Evolutionary conservation across 139 green algal species (phyloP), one percentile per base, ranked within the genome.

Genomic region (Eudorina sp.): DNA sequence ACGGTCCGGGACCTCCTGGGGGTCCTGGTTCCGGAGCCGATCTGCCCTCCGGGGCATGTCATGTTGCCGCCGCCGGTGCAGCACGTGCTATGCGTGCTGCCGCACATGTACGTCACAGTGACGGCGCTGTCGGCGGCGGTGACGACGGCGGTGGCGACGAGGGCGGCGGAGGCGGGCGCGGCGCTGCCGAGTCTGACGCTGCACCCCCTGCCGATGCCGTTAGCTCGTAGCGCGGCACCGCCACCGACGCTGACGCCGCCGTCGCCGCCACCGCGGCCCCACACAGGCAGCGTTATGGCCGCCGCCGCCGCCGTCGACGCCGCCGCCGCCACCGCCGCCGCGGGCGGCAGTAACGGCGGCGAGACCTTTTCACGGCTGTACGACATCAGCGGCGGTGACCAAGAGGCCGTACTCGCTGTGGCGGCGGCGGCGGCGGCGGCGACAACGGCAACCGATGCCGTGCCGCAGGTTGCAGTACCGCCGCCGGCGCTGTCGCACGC

Each of bases 21-120:
- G 2, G 68, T 88, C 21, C 36, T 91, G 45, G 69, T 93, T n/a
- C 9, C 78, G 34, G 92, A 95, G 40, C 84, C 83, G 3, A 69
- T 41, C 3, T 91, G 94, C 66, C 70, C 89, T 38, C 73, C 60
- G 38, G 91, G 92, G 0, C 92, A 95, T 69, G 87, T 93, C n/a
- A 90, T 81, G 89, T 46, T 94, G 38, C 74, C 91, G 29, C 89
- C 92, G 25, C 90, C 92, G 40, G 75, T 94, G 88, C 91, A 90
- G 76, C 74, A 81, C 40, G 68, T 66, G 51, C 69, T 94, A 73
- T 83, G 85, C 27, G 51, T 94, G 62, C 58, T 72, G 60, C 53
- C 68, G 58, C 86, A 91, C 82, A 76, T 72, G 72, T 84, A 85
- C 36, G 83, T 94, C 46, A 82, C 68, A 7, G 68, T 72, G 23